phyloP scores from a whole-genome alignment of 2,329 filamentous ascomycete species.

The Sporothrix inflata region DNA sequence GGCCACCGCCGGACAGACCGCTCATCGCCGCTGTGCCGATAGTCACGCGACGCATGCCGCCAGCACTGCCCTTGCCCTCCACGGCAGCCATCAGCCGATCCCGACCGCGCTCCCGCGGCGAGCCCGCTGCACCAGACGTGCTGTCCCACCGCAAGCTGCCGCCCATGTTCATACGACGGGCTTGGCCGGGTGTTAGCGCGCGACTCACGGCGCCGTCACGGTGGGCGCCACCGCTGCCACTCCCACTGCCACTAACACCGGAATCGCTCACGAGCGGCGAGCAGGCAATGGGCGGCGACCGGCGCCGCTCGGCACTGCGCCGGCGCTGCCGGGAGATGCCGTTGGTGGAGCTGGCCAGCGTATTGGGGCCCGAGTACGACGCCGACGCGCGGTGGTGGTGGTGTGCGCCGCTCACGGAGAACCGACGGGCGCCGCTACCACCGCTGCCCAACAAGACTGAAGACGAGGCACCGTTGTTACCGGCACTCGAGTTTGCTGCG shows the following conservation, averaged over 20 bases:
- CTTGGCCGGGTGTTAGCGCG: slow-evolving; percentile 58
- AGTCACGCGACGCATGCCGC: slow-evolving; percentile 45
- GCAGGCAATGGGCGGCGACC: slow-evolving; percentile 58
- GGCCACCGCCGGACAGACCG: slow-evolving; percentile 10
- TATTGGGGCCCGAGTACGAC: slow-evolving; percentile 45
- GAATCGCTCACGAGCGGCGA: slow-evolving; percentile 37
- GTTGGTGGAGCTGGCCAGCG: slow-evolving; percentile 54
- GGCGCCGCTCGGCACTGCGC: slow-evolving; percentile 53
- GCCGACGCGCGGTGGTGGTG: slow-evolving; percentile 40
- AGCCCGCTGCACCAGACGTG: slow-evolving; percentile 30
- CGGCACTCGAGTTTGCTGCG: too few relatives aligned
- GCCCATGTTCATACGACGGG: slow-evolving; percentile 60
- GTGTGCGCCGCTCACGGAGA: slow-evolving; percentile 32
- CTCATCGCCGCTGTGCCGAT: slow-evolving; percentile 45
- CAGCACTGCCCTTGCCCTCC: slow-evolving; percentile 23
- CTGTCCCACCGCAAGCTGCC: slow-evolving; percentile 44
- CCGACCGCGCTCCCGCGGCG: slow-evolving; percentile 41
- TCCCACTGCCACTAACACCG: not conserved
- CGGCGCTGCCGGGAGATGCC: slow-evolving; percentile 58
- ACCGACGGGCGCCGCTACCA: slow-evolving; percentile 27
- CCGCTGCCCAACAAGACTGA: slow-evolving; percentile 31
- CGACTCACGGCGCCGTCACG: slow-evolving; percentile 29
- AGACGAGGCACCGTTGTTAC: slow-evolving; percentile 49
- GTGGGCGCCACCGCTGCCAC: slow-evolving; percentile 1
- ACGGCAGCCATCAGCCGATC: slow-evolving; percentile 38